Base-by-base conservation (phyloP, 2,329 filamentous ascomycete species). In the Emydomyces testavorans region DNA sequence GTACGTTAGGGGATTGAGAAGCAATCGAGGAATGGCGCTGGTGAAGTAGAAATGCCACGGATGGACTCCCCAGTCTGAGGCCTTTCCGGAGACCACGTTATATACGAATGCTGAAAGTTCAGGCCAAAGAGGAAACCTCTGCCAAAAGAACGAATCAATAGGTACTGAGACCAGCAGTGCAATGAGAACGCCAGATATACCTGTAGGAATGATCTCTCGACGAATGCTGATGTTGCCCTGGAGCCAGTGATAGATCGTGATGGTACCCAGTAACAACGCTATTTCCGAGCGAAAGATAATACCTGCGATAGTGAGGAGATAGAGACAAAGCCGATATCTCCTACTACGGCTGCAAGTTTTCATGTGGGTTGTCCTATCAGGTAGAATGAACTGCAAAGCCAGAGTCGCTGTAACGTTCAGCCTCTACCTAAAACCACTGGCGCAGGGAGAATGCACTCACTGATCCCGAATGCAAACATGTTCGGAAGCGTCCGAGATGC, bases 111-210 rank as follows among this genome's bases (percentile, higher is more conserved):
- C 88, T 56, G 77, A 79, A 52, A 93, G 78, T 65, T 98, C 92
- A 0, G 92, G 89, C 92, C 92, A 98, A 24, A 94, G 67, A 1
- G 75, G 76, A 52, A 76, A 78, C 6, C 68, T 59, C 60, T 90
- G 87, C 92, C 90, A 98, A 69, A 96, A 94, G 69, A 88, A 90
- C 1, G 85, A 90, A 71, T 98, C 92, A 28, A 94, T 65, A 1
- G 79, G 75, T 11, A 94, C 72, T 0, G 88, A 88, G 29, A 82
- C 67, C 10, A 70, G 21, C 1, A 96, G 73, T 1, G 85, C 82
- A 37, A 82, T 67, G n/a, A 74, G 31, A 13, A 81, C 76, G 20
- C 86, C 82, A 4, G 73, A 64, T 13, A 82, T 42, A 15, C 87
- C 85, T 15, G 84, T 76, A 13, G 76, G 70, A 35, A 92, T 66